These are phyloP conservation scores for Penicillium macrosclerotiorum DNA, from an alignment of 495 filamentous ascomycete genomes.

Conservation along the genomic window DNA sequence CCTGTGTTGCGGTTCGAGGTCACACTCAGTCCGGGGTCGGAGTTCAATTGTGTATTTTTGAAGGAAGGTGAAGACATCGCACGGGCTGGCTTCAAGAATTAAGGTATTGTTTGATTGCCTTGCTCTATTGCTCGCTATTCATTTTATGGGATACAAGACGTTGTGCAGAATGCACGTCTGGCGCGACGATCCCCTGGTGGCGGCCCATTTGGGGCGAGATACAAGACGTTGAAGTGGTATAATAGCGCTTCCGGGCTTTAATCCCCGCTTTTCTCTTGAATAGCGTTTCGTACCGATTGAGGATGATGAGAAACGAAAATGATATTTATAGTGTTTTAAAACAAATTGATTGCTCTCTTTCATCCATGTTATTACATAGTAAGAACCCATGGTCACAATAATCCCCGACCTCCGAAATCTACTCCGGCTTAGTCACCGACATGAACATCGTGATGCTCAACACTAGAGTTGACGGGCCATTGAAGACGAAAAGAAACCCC, in stretches of 20 bases:
- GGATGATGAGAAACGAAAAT: not conserved
- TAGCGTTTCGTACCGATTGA: not conserved
- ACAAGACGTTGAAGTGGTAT: too few relatives aligned
- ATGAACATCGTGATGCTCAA: too few relatives aligned
- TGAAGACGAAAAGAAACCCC: too few relatives aligned
- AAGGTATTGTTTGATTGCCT: not conserved
- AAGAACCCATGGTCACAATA: too few relatives aligned
- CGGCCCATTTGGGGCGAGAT: too few relatives aligned
- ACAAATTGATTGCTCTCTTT: not conserved
- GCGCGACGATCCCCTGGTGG: too few relatives aligned
- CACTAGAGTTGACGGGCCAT: too few relatives aligned
- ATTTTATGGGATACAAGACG: too few relatives aligned
- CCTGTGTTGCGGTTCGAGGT: constrained; percentile 38
- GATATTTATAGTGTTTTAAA: not conserved
- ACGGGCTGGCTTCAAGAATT: not conserved
- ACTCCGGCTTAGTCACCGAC: too few relatives aligned
- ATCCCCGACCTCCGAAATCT: too few relatives aligned
- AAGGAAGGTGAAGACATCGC: constrained; percentile 28
- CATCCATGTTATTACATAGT: too few relatives aligned
- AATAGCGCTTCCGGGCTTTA: not conserved
- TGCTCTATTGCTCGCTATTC: not conserved
- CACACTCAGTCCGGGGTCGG: constrained; percentile 38
- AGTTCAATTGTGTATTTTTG: constrained; percentile 45
- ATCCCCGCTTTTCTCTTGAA: not conserved
- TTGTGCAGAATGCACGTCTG: too few relatives aligned